phyloP scores from a whole-genome alignment of 2,329 filamentous ascomycete genomes.

The Fusarium vanettenii region DNA sequence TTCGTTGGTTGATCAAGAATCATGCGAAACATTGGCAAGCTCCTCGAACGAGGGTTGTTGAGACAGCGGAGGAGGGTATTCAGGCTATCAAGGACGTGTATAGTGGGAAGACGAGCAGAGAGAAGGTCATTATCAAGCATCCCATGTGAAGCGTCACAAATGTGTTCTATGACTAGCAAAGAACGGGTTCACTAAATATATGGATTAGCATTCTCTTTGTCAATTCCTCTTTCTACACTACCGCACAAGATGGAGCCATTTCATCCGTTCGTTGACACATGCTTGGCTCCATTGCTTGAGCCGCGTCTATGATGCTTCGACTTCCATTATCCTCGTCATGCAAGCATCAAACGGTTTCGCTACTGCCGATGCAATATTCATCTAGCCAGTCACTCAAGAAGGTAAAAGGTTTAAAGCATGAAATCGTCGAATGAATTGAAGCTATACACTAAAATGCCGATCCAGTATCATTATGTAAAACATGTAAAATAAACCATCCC shows the following conservation, averaged over 20 bases:
- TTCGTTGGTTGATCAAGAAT: constrained; percentile 1
- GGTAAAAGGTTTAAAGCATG: background rate
- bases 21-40: background rate
- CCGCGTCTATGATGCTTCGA: background rate
- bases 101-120: background rate
- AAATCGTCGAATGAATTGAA: background rate
- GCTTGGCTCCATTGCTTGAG: background rate
- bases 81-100: background rate
- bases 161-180: background rate
- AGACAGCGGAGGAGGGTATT: background rate
- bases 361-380: background rate
- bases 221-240: background rate
- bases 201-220: background rate
- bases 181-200: background rate
- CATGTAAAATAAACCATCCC: constrained; percentile 10
- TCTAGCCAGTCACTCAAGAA: background rate
- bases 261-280: background rate
- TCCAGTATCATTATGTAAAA: constrained; percentile 27
- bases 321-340: background rate
- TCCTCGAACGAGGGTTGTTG: background rate
- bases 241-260: background rate
- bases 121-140: background rate
- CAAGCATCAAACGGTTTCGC: background rate
- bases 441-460: constrained; percentile 7
- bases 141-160: background rate